These are phyloP conservation scores for Boletus coccyginus DNA, from an alignment of 768 basidiomycete genomes.

Conservation along the genomic window DNA sequence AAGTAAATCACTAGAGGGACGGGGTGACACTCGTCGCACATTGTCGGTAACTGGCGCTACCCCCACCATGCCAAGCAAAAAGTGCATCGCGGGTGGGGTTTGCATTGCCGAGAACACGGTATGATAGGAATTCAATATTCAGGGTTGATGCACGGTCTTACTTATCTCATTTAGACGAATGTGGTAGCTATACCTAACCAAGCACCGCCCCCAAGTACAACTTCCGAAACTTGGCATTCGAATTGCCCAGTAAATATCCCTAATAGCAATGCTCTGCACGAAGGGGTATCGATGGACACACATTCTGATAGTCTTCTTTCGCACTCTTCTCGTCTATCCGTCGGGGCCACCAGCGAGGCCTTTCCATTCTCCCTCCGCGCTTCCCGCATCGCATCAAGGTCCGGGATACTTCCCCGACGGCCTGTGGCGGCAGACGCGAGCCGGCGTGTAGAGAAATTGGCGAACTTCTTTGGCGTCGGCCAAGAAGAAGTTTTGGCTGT, in stretches of 20 bases:
- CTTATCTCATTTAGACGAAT: not conserved
- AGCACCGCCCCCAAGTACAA: not conserved
- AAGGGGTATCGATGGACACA: not conserved
- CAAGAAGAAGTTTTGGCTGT: slow-evolving; percentile 2
- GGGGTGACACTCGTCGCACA: not conserved
- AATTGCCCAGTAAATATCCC: not conserved
- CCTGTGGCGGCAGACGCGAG: slow-evolving; percentile 2
- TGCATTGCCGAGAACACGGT: slow-evolving; percentile 1
- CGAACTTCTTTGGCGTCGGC: slow-evolving; percentile 15
- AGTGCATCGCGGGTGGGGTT: not conserved
- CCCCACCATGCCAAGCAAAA: not conserved
- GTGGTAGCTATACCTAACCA: not conserved
- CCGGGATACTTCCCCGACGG: not conserved
- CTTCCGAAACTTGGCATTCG: not conserved
- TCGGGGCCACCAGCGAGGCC: not conserved
- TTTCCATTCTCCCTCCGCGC: not conserved
- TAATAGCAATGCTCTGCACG: not conserved
- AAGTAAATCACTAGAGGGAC: slow-evolving; percentile 29
- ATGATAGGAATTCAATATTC: not conserved
- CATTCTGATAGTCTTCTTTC: not conserved
- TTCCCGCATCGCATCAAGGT: not conserved
- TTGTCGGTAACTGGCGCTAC: not conserved
- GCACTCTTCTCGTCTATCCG: not conserved
- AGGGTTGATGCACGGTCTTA: not conserved
- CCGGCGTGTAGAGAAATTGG: slow-evolving; percentile 15